A percentile compares a stretch with the other conserved stretches of the same genome.
Evolutionary conservation across 129 eudicot genomes (phyloP).

Genomic region (Flaveria robusta): DNA sequence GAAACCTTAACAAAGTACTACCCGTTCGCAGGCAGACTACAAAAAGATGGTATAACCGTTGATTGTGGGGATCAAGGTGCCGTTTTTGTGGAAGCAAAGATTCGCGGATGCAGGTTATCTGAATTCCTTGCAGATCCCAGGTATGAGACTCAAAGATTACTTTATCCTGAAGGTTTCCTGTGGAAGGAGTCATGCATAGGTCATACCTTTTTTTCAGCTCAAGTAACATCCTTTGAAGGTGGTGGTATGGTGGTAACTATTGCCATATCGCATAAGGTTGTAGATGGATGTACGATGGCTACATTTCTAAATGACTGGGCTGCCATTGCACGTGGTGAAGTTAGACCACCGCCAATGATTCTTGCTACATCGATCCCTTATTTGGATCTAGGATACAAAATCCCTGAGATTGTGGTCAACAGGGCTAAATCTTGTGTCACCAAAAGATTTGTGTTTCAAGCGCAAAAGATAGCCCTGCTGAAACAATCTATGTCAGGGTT

Average conservation of each 20-base stretch:
- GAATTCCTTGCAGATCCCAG: constrained; percentile 26
- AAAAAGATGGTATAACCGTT: constrained; percentile 31
- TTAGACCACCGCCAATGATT: constrained; percentile 10
- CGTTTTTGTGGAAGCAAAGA: constrained; percentile 7
- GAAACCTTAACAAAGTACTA: constrained; percentile 31
- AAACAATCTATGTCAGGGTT: background rate
- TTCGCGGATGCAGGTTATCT: background rate
- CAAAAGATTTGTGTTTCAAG: constrained; percentile 25
- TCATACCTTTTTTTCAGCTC: constrained; percentile 16
- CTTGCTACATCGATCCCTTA: constrained; percentile 17
- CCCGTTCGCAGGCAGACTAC: constrained; percentile 34
- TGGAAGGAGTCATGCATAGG: constrained; percentile 27
- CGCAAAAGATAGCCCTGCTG: constrained; percentile 1
- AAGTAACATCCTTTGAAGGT: constrained; percentile 23
- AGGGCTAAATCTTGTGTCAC: constrained; percentile 9
- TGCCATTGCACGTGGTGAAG: constrained; percentile 21
- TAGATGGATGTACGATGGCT: constrained; percentile 15
- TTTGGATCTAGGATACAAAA: background rate
- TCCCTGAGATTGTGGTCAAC: constrained; percentile 20
- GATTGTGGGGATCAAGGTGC: constrained; percentile 35
- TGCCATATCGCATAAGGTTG: constrained; percentile 30
- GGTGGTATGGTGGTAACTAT: constrained; percentile 34
- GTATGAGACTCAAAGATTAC: constrained; percentile 9
- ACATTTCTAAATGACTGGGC: constrained; percentile 36
- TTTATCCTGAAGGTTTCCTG: constrained; percentile 26